Base-by-base conservation (phyloP, 2,329 filamentous ascomycete species). In the Sclerotinia minor region DNA sequence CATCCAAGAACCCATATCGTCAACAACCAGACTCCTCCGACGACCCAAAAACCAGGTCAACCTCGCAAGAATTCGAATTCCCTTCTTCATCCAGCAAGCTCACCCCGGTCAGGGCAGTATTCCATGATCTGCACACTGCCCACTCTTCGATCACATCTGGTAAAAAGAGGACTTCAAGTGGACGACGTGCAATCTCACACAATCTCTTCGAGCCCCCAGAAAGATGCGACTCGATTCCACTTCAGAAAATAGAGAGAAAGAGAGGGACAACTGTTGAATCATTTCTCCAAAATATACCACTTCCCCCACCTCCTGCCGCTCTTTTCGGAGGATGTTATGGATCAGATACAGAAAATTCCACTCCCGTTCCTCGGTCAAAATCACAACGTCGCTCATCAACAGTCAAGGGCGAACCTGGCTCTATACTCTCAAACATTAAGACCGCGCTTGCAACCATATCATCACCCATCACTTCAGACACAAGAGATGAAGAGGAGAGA, bases 81-180 rank as follows among this genome's bases (percentile, higher is more conserved):
- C 24, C 57, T 53, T 54, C 57, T 26, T 41, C 47, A 7, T 45
- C 41, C 26, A 63, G 61, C 29, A 73, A 72, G 41, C 67, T 65
- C 35, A 69, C 72, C 6, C 72, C 73, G 21, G 61, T 69, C 11
- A 70, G 70, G 44, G 69, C 72, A 47, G 71, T 76, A 5, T 77
- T 76, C 50, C 26, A 75, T 61, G 75, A 77, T 58, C 69, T 76
- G 26, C 64, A 64, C 6, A 75, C 74, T 9, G 75, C 75, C 0
- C 69, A 76, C 52, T 74, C 71, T 4, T 73, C 71, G 32, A 76
- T 77, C 35, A 76, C 74, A 3, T 75, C 75, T 21, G 70, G 74
- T 19, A 65, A 69, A 35, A 71, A 67, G 21, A 73, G 70, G 67
- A 71, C 45, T 53, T 60, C 66, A 15, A 66, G 55, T 41, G 54